phyloP scores from a whole-genome alignment of 495 filamentous ascomycete species.

The Neurospora hispaniola region DNA sequence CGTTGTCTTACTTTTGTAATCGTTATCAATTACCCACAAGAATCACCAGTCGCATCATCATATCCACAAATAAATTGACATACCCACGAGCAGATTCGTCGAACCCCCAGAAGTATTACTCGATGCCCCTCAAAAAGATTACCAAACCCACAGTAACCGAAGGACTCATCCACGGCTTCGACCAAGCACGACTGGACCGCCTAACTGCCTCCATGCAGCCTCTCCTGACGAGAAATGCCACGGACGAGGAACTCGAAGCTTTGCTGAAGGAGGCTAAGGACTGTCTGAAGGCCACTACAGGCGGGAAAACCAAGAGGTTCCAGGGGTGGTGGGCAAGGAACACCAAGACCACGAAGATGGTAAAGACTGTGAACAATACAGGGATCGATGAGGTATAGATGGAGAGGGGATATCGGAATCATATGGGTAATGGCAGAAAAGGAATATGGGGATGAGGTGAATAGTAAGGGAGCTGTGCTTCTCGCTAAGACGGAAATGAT shows the following conservation, averaged over 20 bases:
- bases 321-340: not conserved
- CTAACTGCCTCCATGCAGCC: slow-evolving; percentile 4
- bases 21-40: not conserved
- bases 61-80: not conserved
- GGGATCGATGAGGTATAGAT: not conserved
- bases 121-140: not conserved
- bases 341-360: not conserved
- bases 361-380: not conserved
- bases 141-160: slow-evolving; percentile 1
- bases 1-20: not conserved
- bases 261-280: not conserved
- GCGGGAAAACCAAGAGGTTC: not conserved
- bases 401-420: not conserved
- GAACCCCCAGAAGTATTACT: not conserved
- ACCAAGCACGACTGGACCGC: not conserved
- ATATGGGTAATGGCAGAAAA: not conserved
- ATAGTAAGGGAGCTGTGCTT: not conserved
- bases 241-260: slow-evolving; percentile 1
- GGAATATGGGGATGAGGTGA: not conserved
- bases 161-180: not conserved
- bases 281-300: not conserved
- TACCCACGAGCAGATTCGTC: not conserved
- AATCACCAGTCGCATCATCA: not conserved
- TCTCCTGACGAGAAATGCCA: not conserved
- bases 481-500: not conserved